Evolutionary conservation across 2,329 filamentous ascomycete species (phyloP), one percentile per base, ranked within the genome.

Genomic region (Fonsecaea multimorphosa): DNA sequence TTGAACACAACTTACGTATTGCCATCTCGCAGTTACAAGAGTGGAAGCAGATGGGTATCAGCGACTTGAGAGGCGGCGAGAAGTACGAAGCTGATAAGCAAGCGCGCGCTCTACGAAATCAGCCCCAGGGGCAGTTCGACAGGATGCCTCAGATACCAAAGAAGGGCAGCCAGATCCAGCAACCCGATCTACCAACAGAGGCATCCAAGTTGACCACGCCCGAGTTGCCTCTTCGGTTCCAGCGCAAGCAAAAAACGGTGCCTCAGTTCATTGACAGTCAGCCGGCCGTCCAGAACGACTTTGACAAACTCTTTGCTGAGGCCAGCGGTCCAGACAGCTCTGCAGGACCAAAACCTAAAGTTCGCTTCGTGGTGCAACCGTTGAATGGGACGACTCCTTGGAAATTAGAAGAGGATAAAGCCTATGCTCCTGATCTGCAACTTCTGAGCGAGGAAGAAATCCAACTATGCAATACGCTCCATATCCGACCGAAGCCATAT

Each of bases 51-150:
- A 87, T 92, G 79, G 88, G 90, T 22, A 95, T 99, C 67, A 90
- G 90, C 0, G 93, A 96, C 68, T 83, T 99, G 11, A 88, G 90
- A 63, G 89, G 88, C 27, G 95, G 95, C 32, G 92, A 97, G 76
- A 96, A 94, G 76, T 99, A 95, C 75, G 95, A 99, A 78, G 83
- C 87, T 19, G 95, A 98, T 69, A 99, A 98, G 79, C 84, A 89
- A 36, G 80, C 86, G 63, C 86, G 95, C 12, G 86, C 89, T 58
- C 90, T 93, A 53, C 78, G 84, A 61, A 79, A 82, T 46, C 76
- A 84, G 38, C 90, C 91, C 0, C 88, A 93, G 78, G 91, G 91
- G 0, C 91, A 90, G 6, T 92, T 96, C 81, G 93, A 97, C 74
- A 87, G 93, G n/a, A 84, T 96, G 70, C 91, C 91, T 7, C 85